phyloP scores from a whole-genome alignment of 1,139 yeast genomes.

The Tardiomyces blankii region DNA sequence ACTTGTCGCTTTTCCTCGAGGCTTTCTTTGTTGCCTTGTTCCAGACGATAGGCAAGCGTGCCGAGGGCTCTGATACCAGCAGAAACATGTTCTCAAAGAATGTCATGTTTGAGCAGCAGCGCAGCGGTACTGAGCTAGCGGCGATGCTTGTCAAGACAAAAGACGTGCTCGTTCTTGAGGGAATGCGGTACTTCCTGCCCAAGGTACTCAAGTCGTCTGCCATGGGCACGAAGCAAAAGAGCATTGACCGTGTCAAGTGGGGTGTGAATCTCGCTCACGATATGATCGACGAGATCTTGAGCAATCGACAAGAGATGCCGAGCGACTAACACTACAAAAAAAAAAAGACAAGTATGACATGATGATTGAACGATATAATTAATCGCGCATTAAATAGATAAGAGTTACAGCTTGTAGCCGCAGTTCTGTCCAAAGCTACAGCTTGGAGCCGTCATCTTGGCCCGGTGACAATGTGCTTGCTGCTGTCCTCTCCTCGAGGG shows the following conservation, averaged over 20 bases:
- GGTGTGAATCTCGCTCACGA: constrained; percentile 48
- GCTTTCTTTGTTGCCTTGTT: constrained; percentile 58
- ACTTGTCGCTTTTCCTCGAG: constrained; percentile 61
- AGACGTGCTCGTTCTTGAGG: constrained; percentile 58
- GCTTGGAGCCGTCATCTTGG: neutral
- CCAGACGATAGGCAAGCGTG: constrained; percentile 54
- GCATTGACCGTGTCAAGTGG: constrained; percentile 57
- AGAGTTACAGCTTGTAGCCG: neutral
- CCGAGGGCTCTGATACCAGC: constrained; percentile 21
- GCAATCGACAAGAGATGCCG: constrained; percentile 12
- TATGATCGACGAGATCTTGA: constrained; percentile 39
- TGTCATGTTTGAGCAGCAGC: constrained; percentile 5
- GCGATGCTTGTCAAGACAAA: constrained; percentile 48
- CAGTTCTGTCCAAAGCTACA: neutral
- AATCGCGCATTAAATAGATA: neutral
- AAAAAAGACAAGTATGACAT: too few relatives aligned
- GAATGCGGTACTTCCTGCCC: constrained; percentile 49
- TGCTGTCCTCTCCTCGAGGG: constrained; percentile 9
- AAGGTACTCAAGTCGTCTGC: constrained; percentile 24
- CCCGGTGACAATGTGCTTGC: neutral
- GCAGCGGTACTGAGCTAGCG: constrained; percentile 9
- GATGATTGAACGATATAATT: neutral
- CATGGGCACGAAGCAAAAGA: constrained; percentile 29
- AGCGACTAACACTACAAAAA: too few relatives aligned
- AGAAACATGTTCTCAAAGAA: constrained; percentile 7